Base-by-base conservation (phyloP, 192 early-diverging fungal species). In the Glomus cerebriforme region DNA sequence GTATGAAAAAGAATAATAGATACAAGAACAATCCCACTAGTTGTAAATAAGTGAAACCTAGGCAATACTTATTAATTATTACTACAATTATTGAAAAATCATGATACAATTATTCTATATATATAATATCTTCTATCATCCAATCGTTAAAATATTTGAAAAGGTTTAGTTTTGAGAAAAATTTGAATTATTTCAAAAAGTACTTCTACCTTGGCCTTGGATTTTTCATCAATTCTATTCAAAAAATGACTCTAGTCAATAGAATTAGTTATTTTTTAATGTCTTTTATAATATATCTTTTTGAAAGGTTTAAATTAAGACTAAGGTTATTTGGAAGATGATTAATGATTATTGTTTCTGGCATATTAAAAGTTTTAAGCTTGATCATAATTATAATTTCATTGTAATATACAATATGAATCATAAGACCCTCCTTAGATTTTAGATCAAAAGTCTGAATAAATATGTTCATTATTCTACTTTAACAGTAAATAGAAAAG, bases 161-260 rank as follows among this genome's bases (percentile, higher is more conserved):
- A 43, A 43, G 39, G 9, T 43, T 43, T 43, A 10, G 10, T 1
- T 43, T 43, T 43, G 39, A 43, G 39, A 43, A 1, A 43, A 10
- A 43, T 43, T 43, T 43, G 39, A 2, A 10, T 43, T 10, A 43
- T 2, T 12, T 10, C 10, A 0, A 43, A 43, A 39, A 43, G 10
- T 43, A 43, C 39, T 43, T 43, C 39, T 43, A 39, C 39, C 9
- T 39, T 39, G 9, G 10, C 39, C 39, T 12, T 64, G 27, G 27
- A 64, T 64, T 29, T 0, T 17, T 64, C 29, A 31, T 64, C 63
- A 64, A 64, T 26, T 64, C 63, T 29, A 64, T 64, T 64, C 63
- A 64, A 64, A 64, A 29, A 64, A 64, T 64, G 62, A 64, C 27
- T 64, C 63, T 24, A 64, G 63, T 5, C 63, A 64, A 64, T 64